Conservation (phyloP, 768 basidiomycete species). For the Galerina marginata region DNA sequence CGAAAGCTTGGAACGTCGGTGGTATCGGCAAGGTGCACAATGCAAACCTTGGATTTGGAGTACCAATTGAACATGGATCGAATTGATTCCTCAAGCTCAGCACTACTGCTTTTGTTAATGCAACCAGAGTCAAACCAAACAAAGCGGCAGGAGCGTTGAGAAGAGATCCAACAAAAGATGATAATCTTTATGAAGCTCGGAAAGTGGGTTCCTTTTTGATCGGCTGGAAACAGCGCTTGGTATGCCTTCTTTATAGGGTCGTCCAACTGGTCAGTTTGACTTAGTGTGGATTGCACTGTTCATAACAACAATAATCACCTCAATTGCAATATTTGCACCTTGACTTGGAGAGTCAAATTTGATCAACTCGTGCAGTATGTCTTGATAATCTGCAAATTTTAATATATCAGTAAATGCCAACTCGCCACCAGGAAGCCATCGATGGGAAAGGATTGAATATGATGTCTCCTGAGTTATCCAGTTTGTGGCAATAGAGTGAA, state of each 20-base stretch:
- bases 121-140: background rate
- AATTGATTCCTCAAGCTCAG: constrained; percentile 6
- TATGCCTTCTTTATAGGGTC: background rate
- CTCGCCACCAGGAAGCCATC: background rate
- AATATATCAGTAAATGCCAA: background rate
- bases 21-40: constrained; percentile 5
- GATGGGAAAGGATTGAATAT: background rate
- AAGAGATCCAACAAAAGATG: background rate
- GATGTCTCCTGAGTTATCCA: background rate
- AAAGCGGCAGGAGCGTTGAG: background rate
- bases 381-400: background rate
- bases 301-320: too few species aligned
- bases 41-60: background rate
- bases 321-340: too few species aligned
- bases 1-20: background rate
- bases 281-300: too few species aligned
- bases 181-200: background rate
- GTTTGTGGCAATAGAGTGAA: too few species aligned
- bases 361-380: background rate
- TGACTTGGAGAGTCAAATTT: background rate
- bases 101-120: too few species aligned
- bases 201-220: background rate
- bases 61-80: constrained; percentile 15
- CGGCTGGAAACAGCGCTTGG: background rate
- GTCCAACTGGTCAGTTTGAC: background rate